Evolutionary conservation across 768 basidiomycete species (phyloP), one percentile per base, ranked within the genome.

Genomic region (Suillus cothurnatus): DNA sequence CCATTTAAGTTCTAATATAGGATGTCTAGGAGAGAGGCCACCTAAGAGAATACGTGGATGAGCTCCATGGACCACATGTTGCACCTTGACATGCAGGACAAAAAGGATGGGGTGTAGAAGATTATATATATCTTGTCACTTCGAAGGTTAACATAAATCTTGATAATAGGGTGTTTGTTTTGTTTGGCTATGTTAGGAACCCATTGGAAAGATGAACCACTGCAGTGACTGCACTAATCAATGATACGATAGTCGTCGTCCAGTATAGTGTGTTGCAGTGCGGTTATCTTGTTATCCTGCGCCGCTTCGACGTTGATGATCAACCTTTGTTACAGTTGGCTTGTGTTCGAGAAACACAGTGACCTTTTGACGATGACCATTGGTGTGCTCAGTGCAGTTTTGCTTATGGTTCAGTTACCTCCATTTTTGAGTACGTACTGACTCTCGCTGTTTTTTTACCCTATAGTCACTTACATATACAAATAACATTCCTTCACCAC

Each of bases 71-170:
- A 28, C 17, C 17, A 36, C 36, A 38, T 19, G 56, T 38, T 38
- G 38, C 38, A 39, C 38, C 9, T 58, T 58, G 23, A 28, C 36
- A 55, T 55, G 21, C 21, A 55, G 53, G 32, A 32, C 21, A 32
- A 34, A 52, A 55, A 14, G 53, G 53, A 14, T 19, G 38, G 38
- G 36, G 23, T 38, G 57, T 58, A 58, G 38, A 39, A 28, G 38
- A 58, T 58, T 21, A 58, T 26, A 39, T 58, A 28, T 36, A 38
- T 58, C 57, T 58, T 58, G 57, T 39, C 38, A 14, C 53, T 28
- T 39, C 38, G 47, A 28, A 58, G 6, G 38, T 15, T 39, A 39
- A 19, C 57, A 39, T 58, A 39, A 39, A 58, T 58, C 26, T 58
- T 58, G 57, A 58, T 39, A 38, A 39, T 58, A 15, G 55, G n/a